Percentiles rank a stretch among this genome's conserved stretches.
Evolutionary conservation across 768 basidiomycete genomes (phyloP).

Genomic region (Trametes maxima): DNA sequence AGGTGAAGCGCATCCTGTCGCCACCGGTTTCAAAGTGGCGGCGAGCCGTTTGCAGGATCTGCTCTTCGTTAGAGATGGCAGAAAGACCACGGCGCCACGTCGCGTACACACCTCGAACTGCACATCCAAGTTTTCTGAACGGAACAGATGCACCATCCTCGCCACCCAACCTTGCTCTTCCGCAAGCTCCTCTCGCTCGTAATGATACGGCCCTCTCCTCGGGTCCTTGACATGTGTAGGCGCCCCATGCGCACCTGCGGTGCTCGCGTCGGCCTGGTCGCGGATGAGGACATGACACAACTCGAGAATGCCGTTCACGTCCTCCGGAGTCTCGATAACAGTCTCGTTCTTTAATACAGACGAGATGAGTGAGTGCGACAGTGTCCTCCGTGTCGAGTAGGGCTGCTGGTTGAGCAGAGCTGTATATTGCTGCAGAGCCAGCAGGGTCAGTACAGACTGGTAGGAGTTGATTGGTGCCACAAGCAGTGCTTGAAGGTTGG

Average conservation of each 20-base stretch:
- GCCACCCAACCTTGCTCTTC: constrained; percentile 99
- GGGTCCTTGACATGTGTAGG: constrained; percentile 44
- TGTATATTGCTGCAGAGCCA: constrained; percentile 89
- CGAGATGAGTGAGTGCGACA: constrained; percentile 93
- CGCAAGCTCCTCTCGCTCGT: constrained; percentile 88
- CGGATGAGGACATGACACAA: constrained; percentile 91
- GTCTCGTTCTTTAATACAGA: constrained; percentile 97
- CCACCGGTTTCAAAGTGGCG: constrained; percentile 90
- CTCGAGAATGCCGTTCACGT: constrained; percentile 91
- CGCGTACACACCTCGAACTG: constrained; percentile 79
- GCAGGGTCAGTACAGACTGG: constrained; percentile 93
- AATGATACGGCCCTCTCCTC: constrained; percentile 58
- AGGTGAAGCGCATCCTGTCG: constrained; percentile 95
- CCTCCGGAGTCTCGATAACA: constrained; percentile 88
- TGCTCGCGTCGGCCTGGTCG: constrained; percentile 66
- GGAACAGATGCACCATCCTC: constrained; percentile 95
- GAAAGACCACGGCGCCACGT: no score
- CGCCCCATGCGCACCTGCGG: constrained; percentile 35
- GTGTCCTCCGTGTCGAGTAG: constrained; percentile 86
- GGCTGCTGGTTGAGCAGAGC: constrained; percentile 84
- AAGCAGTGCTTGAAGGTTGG: constrained; percentile 89
- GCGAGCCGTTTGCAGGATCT: constrained; percentile 92
- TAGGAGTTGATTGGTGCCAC: constrained; percentile 96
- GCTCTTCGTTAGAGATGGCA: not conserved
- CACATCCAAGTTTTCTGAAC: constrained; percentile 79